Evolutionary conservation across 805 yeast species (phyloP).

Genomic region (Teunomyces tritomae): DNA sequence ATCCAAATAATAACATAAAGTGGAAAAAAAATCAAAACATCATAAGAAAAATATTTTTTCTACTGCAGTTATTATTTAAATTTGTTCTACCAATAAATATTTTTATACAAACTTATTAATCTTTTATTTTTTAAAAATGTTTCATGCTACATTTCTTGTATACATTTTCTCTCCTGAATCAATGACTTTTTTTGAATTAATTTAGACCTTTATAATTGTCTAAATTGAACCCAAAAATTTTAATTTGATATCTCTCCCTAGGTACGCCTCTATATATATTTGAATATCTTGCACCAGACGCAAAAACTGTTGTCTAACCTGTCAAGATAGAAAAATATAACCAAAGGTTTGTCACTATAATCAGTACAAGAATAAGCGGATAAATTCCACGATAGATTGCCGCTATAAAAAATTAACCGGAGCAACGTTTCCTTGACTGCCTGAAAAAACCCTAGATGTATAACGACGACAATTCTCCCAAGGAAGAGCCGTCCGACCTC

Average conservation of each 20-base stretch:
- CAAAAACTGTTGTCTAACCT: not conserved
- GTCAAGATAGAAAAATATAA: not conserved
- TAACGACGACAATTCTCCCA: constrained; percentile 1
- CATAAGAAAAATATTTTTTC: not conserved
- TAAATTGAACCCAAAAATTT: constrained; percentile 4
- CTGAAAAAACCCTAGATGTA: not conserved
- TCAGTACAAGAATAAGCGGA: not conserved
- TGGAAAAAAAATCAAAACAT: not conserved
- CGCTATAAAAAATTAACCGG: not conserved
- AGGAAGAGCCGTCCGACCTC: not conserved
- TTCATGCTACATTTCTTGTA: constrained; percentile 4
- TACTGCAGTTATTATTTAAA: not conserved
- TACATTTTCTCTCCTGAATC: constrained; percentile 1
- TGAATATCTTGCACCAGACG: not conserved
- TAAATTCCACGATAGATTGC: not conserved
- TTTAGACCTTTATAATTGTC: constrained; percentile 4
- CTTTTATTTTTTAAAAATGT: constrained; percentile 1
- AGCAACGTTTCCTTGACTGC: not conserved
- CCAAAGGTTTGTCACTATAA: not conserved
- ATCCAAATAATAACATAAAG: not conserved
- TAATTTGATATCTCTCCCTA: not conserved
- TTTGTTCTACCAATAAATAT: not conserved
- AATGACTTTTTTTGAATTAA: constrained; percentile 2
- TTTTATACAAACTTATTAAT: not conserved
- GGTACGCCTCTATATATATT: not conserved